Evolutionary conservation across 805 yeast genomes (phyloP).

Genomic region (Teunomyces aglyptinius): DNA sequence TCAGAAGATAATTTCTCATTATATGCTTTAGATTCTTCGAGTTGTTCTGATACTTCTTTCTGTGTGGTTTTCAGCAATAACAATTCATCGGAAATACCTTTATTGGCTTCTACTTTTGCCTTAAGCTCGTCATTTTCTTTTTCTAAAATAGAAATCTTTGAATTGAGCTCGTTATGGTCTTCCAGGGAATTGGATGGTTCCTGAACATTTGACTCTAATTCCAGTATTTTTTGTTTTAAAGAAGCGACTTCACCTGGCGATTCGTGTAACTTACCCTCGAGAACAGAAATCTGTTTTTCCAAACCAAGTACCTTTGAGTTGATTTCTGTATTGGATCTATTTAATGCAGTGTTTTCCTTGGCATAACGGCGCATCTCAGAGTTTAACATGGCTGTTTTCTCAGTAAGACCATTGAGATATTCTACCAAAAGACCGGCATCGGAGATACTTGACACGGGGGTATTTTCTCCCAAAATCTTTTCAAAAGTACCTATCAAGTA

Average conservation of each 20-base stretch:
- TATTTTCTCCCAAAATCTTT: constrained; percentile 66
- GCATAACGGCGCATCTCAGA: constrained; percentile 59
- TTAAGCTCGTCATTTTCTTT: background rate
- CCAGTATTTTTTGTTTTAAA: constrained; percentile 12
- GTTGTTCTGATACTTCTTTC: background rate
- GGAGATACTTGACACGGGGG: constrained; percentile 74
- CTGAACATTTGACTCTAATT: background rate
- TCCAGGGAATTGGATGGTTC: background rate
- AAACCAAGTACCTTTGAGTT: constrained; percentile 6
- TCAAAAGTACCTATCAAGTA: constrained; percentile 64
- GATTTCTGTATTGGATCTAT: constrained; percentile 5
- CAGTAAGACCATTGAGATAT: constrained; percentile 60
- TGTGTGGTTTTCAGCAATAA: background rate
- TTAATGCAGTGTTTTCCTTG: constrained; percentile 21
- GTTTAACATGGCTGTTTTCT: constrained; percentile 59
- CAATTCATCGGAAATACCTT: background rate
- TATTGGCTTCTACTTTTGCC: background rate
- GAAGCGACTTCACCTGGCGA: background rate
- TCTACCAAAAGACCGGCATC: constrained; percentile 72
- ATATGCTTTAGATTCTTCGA: background rate
- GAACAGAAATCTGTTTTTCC: constrained; percentile 5
- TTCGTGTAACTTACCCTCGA: constrained; percentile 1
- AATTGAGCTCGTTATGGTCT: background rate
- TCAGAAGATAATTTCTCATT: background rate
- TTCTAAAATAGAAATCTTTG: background rate